phyloP scores from a whole-genome alignment of 495 filamentous ascomycete species.

The Penicillium chermesinum region DNA sequence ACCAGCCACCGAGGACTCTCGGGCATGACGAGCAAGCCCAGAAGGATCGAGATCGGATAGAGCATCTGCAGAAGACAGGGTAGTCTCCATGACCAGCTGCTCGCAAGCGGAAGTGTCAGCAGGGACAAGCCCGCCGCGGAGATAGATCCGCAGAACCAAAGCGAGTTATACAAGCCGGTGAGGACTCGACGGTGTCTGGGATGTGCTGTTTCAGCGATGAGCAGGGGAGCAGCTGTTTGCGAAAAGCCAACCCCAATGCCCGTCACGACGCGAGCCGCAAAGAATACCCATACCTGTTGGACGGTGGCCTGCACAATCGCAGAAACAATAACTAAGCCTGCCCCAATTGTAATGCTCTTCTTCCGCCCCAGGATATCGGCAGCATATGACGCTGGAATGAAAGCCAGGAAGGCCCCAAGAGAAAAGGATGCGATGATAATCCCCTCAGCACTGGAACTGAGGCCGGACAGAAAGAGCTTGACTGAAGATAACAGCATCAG shows the following conservation, averaged over 20 bases:
- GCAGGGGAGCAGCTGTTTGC: slow-evolving; percentile 25
- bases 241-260: slow-evolving; percentile 23
- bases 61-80: slow-evolving; percentile 21
- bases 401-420: slow-evolving; percentile 20
- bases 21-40: slow-evolving; percentile 16
- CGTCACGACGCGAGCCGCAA: slow-evolving; percentile 17
- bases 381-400: slow-evolving; percentile 23
- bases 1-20: slow-evolving; percentile 39
- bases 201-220: slow-evolving; percentile 23
- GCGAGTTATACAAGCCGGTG: slow-evolving; percentile 23
- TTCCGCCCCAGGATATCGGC: slow-evolving; percentile 21
- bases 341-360: slow-evolving; percentile 16
- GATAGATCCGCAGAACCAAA: slow-evolving; percentile 26
- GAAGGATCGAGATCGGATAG: slow-evolving; percentile 16
- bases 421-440: slow-evolving; percentile 26
- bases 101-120: slow-evolving; percentile 12
- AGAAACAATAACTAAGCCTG: slow-evolving; percentile 17
- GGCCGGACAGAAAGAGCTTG: slow-evolving; percentile 11
- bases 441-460: slow-evolving; percentile 14
- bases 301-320: slow-evolving; percentile 17
- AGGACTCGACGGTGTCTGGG: slow-evolving; percentile 19
- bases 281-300: slow-evolving; percentile 21
- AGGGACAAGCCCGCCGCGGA: slow-evolving; percentile 20
- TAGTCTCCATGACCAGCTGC: slow-evolving; percentile 24
- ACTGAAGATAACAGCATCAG: slow-evolving; percentile 11